Evolutionary conservation across 495 filamentous ascomycete species (phyloP).

Genomic region (Aspergillus carlsbadensis): DNA sequence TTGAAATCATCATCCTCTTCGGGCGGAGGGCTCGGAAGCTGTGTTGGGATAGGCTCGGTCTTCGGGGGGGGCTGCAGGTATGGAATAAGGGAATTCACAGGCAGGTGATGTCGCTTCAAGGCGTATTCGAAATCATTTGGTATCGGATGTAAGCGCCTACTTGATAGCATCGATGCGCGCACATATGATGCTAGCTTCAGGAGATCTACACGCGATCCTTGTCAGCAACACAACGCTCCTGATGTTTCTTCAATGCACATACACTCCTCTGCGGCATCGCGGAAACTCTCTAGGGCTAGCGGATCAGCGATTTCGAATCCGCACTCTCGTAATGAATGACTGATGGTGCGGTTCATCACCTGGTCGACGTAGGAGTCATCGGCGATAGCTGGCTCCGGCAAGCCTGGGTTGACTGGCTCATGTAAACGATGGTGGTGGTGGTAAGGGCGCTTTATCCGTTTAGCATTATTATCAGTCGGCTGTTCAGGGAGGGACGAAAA

Average conservation of each 20-base stretch:
- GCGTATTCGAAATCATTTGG: constrained; percentile 70
- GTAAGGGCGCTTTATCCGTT: constrained; percentile 46
- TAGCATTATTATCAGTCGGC: constrained; percentile 26
- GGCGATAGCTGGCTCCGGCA: constrained; percentile 38
- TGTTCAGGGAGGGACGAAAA: constrained; percentile 28
- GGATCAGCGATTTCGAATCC: constrained; percentile 61
- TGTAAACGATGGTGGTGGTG: constrained; percentile 46
- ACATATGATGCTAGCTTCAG: constrained; percentile 54
- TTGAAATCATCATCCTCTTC: constrained; percentile 42
- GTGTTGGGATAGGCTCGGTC: constrained; percentile 27
- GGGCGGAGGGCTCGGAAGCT: constrained; percentile 48
- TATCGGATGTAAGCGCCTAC: constrained; percentile 59
- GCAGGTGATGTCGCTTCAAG: constrained; percentile 38
- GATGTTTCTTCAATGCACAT: constrained; percentile 23
- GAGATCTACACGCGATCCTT: constrained; percentile 49
- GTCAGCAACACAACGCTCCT: constrained; percentile 14
- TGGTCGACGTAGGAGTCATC: constrained; percentile 48
- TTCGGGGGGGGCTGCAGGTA: constrained; percentile 37
- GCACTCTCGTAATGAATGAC: constrained; percentile 47
- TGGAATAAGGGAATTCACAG: constrained; percentile 40
- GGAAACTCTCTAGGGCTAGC: constrained; percentile 57
- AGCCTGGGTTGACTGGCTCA: constrained; percentile 23
- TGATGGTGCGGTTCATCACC: constrained; percentile 58
- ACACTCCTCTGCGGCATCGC: constrained; percentile 63
- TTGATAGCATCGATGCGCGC: constrained; percentile 59